Base-by-base conservation (phyloP, 2,329 filamentous ascomycete species). In the Cryphonectria nitschkei region DNA sequence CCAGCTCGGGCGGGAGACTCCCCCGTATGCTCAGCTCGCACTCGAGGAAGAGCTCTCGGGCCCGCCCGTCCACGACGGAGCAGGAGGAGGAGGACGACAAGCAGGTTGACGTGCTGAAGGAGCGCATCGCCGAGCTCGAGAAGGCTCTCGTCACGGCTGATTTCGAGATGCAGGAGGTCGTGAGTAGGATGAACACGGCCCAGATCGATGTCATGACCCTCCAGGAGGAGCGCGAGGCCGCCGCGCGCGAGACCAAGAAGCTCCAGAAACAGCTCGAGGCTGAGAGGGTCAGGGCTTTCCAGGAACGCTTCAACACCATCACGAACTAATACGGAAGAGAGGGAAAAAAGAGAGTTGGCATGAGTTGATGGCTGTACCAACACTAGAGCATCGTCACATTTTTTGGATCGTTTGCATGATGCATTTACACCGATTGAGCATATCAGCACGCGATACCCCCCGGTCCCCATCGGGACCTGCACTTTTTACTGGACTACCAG, bases 141-240 rank as follows among this genome's bases (percentile, higher is more conserved):
- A 90, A 89, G 76, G 92, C 95, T 22, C 85, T 97, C 16, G 82
- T 87, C 6, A 88, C 93, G 74, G 92, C 93, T 22, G 93, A 96
- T 76, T 83, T 84, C 65, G 93, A 95, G 81, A 95, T 96, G 92
- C 89, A 93, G 78, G 90, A 93, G 80, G 93, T 96, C 9, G 92
- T 97, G 9, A 86, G 90, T 72, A 87, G 92, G 74, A 95, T 97
- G 90, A 95, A 93, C 81, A 85, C 86, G 75, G 92, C 93, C 13
- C 93, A 96, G 82, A 93, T 95, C 76, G 92, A 95, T 81, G 93
- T 96, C 70, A 89, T 92, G 77, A 88, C 93, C 78, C 84, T 97
- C 70, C 93, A 95, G 80, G 88, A 89, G 75, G 88, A 92, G 80
- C 86, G 89, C 76, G 93, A 96, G 76, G 90, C 92, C 74, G 92